phyloP scores from a whole-genome alignment of 495 filamentous ascomycete genomes.

The Aspergillus avenaceus region DNA sequence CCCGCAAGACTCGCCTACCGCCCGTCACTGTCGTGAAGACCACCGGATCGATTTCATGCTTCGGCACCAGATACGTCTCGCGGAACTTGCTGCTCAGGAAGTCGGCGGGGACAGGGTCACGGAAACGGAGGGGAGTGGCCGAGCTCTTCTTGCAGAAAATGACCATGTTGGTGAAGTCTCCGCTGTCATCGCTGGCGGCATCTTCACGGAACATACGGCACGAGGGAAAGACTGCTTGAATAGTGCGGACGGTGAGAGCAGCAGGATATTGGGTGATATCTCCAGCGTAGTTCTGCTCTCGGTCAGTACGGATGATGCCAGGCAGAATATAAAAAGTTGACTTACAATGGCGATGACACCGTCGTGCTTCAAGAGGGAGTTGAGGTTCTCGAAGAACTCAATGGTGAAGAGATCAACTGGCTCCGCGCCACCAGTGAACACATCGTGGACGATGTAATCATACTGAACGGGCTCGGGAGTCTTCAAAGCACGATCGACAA shows the following conservation, averaged over 20 bases:
- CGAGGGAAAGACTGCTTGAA: constrained; percentile 65
- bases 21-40: constrained; percentile 38
- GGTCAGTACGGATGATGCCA: constrained; percentile 2
- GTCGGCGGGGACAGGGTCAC: constrained; percentile 61
- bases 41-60: constrained; percentile 61
- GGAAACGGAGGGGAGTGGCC: constrained; percentile 55
- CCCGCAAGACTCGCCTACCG: constrained; percentile 21
- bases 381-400: constrained; percentile 69
- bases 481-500: constrained; percentile 53
- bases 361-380: constrained; percentile 63
- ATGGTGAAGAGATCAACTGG: constrained; percentile 82
- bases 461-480: constrained; percentile 49
- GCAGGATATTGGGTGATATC: constrained; percentile 72
- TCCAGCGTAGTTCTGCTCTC: constrained; percentile 85
- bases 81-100: constrained; percentile 68
- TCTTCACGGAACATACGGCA: constrained; percentile 84
- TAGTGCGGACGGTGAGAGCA: constrained; percentile 67
- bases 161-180: constrained; percentile 91
- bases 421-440: constrained; percentile 97
- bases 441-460: constrained; percentile 94
- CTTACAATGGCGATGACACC: constrained; percentile 89
- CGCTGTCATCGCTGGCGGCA: constrained; percentile 42
- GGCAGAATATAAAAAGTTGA: constrained; percentile 5
- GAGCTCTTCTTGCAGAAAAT: constrained; percentile 49
- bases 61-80: constrained; percentile 64